These are phyloP conservation scores for Aphanomyces invadans DNA, from an alignment of 352 stramenopile genomes.

Conservation along the genomic window DNA sequence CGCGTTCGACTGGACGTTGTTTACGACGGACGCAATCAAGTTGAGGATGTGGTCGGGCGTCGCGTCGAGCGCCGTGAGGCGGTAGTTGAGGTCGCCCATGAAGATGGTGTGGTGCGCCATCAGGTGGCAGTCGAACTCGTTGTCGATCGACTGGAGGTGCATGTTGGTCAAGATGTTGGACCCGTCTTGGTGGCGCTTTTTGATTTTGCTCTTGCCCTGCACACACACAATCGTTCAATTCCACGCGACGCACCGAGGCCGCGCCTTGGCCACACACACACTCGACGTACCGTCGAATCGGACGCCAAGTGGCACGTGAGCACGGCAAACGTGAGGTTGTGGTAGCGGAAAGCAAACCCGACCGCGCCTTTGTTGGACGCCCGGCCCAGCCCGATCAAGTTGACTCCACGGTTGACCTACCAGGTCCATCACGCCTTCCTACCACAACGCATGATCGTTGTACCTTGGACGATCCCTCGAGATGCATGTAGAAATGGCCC, in stretches of 20 bases:
- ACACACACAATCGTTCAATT: background rate
- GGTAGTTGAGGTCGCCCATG: conserved; percentile 87
- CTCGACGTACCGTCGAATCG: conserved; percentile 50
- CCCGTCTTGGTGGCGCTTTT: conserved; percentile 72
- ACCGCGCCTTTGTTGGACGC: conserved; percentile 88
- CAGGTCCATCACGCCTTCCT: conserved; percentile 33
- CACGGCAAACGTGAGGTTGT: conserved; percentile 81
- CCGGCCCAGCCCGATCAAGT: conserved; percentile 60
- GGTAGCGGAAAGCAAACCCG: conserved; percentile 80
- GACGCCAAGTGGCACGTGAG: conserved; percentile 83
- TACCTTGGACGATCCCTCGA: conserved; percentile 32
- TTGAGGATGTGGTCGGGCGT: conserved; percentile 17
- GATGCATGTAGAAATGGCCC: conserved; percentile 63
- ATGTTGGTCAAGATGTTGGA: conserved; percentile 77
- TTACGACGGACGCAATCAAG: background rate
- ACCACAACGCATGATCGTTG: background rate
- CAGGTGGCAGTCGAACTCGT: conserved; percentile 74
- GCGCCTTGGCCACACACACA: too few relatives aligned
- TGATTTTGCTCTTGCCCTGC: conserved; percentile 43
- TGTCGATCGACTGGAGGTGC: conserved; percentile 72
- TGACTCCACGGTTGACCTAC: conserved; percentile 75
- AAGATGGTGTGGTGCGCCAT: conserved; percentile 85
- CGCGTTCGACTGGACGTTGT: background rate
- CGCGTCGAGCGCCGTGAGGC: conserved; percentile 39
- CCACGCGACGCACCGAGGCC: background rate